Percentiles rank a stretch among this genome's conserved stretches.
phyloP scores from a whole-genome alignment of 2,329 filamentous ascomycete genomes.

The Fusarium brevicatenulatum region DNA sequence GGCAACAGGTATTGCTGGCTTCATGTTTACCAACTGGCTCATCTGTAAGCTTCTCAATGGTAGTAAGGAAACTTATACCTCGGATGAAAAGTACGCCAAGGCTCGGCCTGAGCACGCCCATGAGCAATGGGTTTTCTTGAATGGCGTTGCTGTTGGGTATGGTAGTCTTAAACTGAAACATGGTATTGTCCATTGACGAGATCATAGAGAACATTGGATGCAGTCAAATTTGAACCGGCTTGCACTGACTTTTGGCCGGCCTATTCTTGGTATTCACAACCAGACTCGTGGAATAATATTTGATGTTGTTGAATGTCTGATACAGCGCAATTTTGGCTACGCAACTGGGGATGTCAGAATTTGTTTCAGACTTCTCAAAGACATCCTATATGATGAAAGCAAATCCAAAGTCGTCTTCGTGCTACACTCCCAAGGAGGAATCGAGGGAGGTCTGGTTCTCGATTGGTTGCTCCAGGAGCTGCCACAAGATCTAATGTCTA shows the following conservation, averaged over 20 bases:
- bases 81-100: conserved; percentile 63
- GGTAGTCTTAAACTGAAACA: conserved; percentile 38
- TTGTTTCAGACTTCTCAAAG: conserved; percentile 71
- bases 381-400: conserved; percentile 68
- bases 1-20: conserved; percentile 51
- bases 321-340: conserved; percentile 80
- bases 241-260: conserved; percentile 76
- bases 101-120: conserved; percentile 61
- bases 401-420: conserved; percentile 78
- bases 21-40: conserved; percentile 61
- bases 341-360: conserved; percentile 73
- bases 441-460: conserved; percentile 76
- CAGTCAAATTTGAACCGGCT: conserved; percentile 77
- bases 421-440: conserved; percentile 80
- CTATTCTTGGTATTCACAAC: conserved; percentile 79
- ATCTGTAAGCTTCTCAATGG: conserved; percentile 65
- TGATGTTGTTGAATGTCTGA: conserved; percentile 79
- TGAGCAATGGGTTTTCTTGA: conserved; percentile 84
- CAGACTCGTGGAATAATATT: conserved; percentile 78
- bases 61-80: conserved; percentile 58
- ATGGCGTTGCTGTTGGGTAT: conserved; percentile 74
- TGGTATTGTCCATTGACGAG: conserved; percentile 13
- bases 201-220: conserved; percentile 69
- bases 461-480: conserved; percentile 82
- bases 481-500: conserved; percentile 70